These are phyloP conservation scores for Dissophora globulifera DNA, from an alignment of 192 early-diverging fungal species.

Conservation along the genomic window DNA sequence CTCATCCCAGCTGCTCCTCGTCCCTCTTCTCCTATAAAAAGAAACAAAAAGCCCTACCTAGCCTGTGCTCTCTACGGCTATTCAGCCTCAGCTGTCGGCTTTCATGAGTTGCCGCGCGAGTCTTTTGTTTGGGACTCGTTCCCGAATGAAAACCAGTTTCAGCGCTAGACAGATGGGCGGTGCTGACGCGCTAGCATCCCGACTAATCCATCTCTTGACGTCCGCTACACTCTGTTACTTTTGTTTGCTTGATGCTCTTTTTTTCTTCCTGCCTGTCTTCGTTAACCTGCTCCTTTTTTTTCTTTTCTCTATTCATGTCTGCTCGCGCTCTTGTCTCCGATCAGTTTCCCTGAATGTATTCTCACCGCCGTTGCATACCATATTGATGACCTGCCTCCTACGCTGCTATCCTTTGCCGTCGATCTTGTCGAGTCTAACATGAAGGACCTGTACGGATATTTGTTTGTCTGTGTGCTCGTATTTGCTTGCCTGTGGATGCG, in stretches of 20 bases:
- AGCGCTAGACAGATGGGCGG: background rate
- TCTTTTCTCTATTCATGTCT: background rate
- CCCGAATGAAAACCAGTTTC: too few relatives aligned
- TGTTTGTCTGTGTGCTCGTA: background rate
- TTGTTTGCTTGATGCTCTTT: too few relatives aligned
- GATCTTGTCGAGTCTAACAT: conserved; percentile 71
- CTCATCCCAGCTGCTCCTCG: background rate
- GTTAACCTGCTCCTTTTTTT: background rate
- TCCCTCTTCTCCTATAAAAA: too few relatives aligned
- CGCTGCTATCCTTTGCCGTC: conserved; percentile 60
- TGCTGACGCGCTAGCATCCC: background rate
- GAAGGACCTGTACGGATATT: conserved; percentile 63
- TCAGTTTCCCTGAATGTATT: conserved; percentile 24
- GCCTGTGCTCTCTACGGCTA: too few relatives aligned
- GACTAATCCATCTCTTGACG: background rate
- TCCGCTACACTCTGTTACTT: too few relatives aligned
- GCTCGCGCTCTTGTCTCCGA: too few relatives aligned
- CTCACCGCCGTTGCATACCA: conserved; percentile 45
- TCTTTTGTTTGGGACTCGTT: too few relatives aligned
- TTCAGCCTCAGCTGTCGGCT: too few relatives aligned
- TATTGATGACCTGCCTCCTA: conserved; percentile 45
- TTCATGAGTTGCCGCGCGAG: too few relatives aligned
- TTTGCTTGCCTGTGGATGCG: too few relatives aligned
- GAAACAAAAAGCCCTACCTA: too few relatives aligned
- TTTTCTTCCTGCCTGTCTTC: too few relatives aligned